Percentiles rank a stretch among this genome's conserved stretches.
Conservation (phyloP, 352 stramenopile genomes). For the Halophytophthora polymorphica region DNA sequence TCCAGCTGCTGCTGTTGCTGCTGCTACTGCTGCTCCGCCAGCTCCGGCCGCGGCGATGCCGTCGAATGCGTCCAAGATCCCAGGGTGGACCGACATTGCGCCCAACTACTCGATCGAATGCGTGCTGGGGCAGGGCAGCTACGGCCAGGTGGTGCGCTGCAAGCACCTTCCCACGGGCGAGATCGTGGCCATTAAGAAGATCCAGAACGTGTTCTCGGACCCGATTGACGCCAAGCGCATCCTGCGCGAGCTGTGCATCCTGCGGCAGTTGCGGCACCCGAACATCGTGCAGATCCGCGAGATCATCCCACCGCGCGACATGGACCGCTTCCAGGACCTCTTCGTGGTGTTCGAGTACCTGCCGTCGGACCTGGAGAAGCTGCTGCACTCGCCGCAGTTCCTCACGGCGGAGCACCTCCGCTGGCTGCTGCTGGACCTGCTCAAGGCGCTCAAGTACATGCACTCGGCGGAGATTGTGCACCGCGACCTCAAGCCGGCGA, state of each 20-base stretch:
- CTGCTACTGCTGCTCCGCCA: too few relatives aligned
- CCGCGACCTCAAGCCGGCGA: slow-evolving; percentile 85
- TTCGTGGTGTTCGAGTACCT: slow-evolving; percentile 88
- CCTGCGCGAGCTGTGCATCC: slow-evolving; percentile 77
- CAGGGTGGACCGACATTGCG: slow-evolving; percentile 78
- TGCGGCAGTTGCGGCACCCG: slow-evolving; percentile 78
- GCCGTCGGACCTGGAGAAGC: slow-evolving; percentile 80
- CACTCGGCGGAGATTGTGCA: slow-evolving; percentile 88
- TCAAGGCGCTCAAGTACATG: slow-evolving; percentile 90
- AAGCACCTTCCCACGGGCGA: slow-evolving; percentile 87
- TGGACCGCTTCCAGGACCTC: slow-evolving; percentile 73
- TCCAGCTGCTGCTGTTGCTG: slow-evolving; percentile 10
- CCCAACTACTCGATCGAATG: slow-evolving; percentile 85
- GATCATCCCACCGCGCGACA: slow-evolving; percentile 77
- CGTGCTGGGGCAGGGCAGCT: slow-evolving; percentile 81
- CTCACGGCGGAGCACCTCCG: slow-evolving; percentile 80
- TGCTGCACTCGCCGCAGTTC: slow-evolving; percentile 84
- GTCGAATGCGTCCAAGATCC: slow-evolving; percentile 74
- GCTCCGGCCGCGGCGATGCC: slow-evolving; percentile 13
- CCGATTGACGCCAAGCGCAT: slow-evolving; percentile 87
- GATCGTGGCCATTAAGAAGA: slow-evolving; percentile 88
- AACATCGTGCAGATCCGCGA: slow-evolving; percentile 88
- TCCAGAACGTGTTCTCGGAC: slow-evolving; percentile 87
- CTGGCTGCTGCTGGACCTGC: slow-evolving; percentile 80
- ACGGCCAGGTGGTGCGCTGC: slow-evolving; percentile 84